A percentile compares a stretch with the other conserved stretches of the same genome.
Conservation (phyloP, 2,329 filamentous ascomycete species). For the Aspergillus sp. region DNA sequence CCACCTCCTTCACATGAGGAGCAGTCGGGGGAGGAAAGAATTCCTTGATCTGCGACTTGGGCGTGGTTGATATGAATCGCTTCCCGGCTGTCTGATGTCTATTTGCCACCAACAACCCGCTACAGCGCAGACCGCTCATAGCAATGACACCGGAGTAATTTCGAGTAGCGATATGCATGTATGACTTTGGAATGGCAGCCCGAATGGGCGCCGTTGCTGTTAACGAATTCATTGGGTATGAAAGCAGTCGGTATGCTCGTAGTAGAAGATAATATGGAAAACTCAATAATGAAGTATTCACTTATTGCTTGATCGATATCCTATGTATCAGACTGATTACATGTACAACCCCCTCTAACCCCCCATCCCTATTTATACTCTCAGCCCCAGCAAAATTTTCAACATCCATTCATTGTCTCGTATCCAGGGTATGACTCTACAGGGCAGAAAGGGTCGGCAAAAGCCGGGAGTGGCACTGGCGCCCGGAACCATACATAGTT, state of each 20-base stretch:
- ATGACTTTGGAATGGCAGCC: constrained; percentile 30
- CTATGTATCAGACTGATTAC: not conserved
- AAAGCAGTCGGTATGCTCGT: not conserved
- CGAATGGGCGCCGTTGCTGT: constrained; percentile 31
- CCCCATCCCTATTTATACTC: not conserved
- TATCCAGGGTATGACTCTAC: not conserved
- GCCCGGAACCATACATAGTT: not conserved
- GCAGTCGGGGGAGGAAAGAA: constrained; percentile 64
- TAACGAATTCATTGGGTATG: constrained; percentile 32
- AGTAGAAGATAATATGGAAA: not conserved
- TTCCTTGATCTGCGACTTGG: constrained; percentile 41
- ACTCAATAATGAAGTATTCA: not conserved
- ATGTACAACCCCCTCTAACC: not conserved
- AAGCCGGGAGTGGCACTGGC: constrained; percentile 20
- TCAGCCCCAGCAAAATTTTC: not conserved
- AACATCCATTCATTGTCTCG: not conserved
- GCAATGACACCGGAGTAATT: constrained; percentile 28
- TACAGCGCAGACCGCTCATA: constrained; percentile 27
- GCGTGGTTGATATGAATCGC: constrained; percentile 43
- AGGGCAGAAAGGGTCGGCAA: constrained; percentile 14
- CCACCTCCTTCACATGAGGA: constrained; percentile 62
- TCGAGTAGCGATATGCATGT: constrained; percentile 27
- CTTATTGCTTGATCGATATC: not conserved
- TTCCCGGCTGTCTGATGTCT: constrained; percentile 21
- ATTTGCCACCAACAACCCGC: constrained; percentile 20